phyloP scores from a whole-genome alignment of 164 flowering plant species.

The Hamamelis virginiana region DNA sequence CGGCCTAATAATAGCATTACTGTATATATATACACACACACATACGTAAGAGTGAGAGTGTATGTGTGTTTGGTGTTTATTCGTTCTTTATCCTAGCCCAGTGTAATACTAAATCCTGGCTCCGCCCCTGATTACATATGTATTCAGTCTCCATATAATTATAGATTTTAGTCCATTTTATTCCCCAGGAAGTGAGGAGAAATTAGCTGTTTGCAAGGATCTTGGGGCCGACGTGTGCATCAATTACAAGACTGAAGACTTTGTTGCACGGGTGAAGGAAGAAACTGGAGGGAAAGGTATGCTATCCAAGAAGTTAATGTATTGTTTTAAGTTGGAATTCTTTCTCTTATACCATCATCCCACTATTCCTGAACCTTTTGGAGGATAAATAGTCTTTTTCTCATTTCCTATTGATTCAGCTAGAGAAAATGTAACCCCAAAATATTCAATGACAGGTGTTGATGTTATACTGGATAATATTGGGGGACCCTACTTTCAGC shows the following conservation, averaged over 20 bases:
- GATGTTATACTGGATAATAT: slow-evolving; percentile 86
- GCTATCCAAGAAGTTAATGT: not conserved
- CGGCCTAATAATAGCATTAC: no score
- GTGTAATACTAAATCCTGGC: no score
- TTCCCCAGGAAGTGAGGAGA: slow-evolving; percentile 64
- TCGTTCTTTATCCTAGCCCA: no score
- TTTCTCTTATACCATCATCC: not conserved
- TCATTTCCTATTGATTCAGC: not conserved
- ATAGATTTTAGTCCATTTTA: not conserved
- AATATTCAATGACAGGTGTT: slow-evolving; percentile 53
- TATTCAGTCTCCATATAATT: not conserved
- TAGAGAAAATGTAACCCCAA: not conserved
- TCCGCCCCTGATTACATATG: no score
- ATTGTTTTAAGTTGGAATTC: not conserved
- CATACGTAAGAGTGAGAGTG: no score
- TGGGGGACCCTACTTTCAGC: slow-evolving; percentile 77
- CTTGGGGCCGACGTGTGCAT: slow-evolving; percentile 96
- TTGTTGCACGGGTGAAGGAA: slow-evolving; percentile 83
- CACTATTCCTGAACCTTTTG: not conserved
- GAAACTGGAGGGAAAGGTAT: slow-evolving; percentile 90
- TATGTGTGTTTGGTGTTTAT: no score
- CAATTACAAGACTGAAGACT: slow-evolving; percentile 94
- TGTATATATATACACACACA: no score
- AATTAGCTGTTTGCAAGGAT: no score
- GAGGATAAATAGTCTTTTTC: not conserved